Evolutionary conservation across 345 rosid species (phyloP), one percentile per base, ranked within the genome.

Genomic region (Dovyalis caffra): DNA sequence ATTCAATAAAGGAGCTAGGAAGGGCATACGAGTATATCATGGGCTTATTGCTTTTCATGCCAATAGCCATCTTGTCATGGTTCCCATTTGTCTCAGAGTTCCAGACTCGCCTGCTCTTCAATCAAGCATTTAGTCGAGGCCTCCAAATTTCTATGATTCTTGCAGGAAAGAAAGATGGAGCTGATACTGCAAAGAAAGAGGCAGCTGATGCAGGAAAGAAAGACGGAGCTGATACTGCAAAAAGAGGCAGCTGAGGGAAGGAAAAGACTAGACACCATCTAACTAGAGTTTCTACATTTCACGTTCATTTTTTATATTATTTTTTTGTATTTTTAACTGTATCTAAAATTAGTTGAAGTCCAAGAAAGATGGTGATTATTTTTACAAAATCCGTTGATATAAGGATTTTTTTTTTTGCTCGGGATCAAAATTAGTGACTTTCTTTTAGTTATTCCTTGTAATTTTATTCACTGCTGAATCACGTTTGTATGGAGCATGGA

Each of bases 41-140:
- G 97, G 98, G 97, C 31, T 47, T 90, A 32, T 0, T 92, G 21
- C 74, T 96, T 66, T 93, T 96, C 88, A 78, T 80, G 68, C 97
- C 97, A 1, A 85, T 75, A 1, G 97, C 97, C 1, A 81, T 91
- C 25, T 77, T 93, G 76, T 92, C 99, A 1, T 96, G 89, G 88
- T 86, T 96, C 86, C 97, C 99, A 1, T 93, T 96, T 31, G 93
- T 93, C 10, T 91, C 89, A 1, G 98, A 92, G 83, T 78, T 96
- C 84, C 99, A 96, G 77, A 84, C 92, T 6, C 91, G 99, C 14
- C 75, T 93, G 76, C 92, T 96, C 49, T 96, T 95, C 87, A 93
- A 95, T 81, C 99, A 92, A 79, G 99, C 99, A 37, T 84, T 95
- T 57, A 90, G 99, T 68, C 90, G 95, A 85, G 98, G 99, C 74